Evolutionary conservation across 768 basidiomycete genomes (phyloP).

Genomic region (Termitomyces sp.): DNA sequence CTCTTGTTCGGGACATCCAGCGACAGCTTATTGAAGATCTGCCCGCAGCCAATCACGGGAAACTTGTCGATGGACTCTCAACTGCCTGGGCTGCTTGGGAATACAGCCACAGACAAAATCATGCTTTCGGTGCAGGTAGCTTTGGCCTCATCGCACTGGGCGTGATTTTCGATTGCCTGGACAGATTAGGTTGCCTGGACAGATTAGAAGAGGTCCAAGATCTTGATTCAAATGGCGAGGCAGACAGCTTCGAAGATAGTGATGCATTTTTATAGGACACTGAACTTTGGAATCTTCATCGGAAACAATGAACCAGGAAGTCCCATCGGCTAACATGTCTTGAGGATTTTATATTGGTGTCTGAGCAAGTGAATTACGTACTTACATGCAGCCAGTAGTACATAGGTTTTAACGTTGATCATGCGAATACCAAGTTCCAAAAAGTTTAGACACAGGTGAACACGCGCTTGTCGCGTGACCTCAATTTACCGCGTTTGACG

Average conservation of each 20-base stretch:
- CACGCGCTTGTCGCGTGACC: too few relatives aligned
- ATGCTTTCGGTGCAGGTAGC: conserved; percentile 49
- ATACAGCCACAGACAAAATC: conserved; percentile 36
- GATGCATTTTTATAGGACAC: not conserved
- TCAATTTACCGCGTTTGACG: too few relatives aligned
- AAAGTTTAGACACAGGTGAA: too few relatives aligned
- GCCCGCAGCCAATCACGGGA: conserved; percentile 19
- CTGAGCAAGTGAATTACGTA: too few relatives aligned
- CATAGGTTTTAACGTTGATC: not conserved
- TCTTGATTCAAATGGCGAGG: not conserved
- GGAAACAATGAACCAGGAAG: too few relatives aligned
- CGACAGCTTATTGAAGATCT: conserved; percentile 26
- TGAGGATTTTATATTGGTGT: too few relatives aligned
- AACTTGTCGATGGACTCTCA: conserved; percentile 34
- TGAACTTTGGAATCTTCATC: not conserved
- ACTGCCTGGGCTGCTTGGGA: conserved; percentile 65
- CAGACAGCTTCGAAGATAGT: not conserved
- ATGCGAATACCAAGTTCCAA: not conserved
- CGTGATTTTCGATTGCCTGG: conserved; percentile 53
- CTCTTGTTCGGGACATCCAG: conserved; percentile 47
- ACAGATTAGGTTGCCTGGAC: conserved; percentile 47
- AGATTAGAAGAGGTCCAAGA: conserved; percentile 5
- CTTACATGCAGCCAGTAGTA: not conserved
- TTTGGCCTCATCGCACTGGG: conserved; percentile 65
- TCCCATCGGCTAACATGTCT: too few relatives aligned